These are phyloP conservation scores for Laguncularia racemosa DNA, from an alignment of 345 rosid species.

Conservation along the genomic window DNA sequence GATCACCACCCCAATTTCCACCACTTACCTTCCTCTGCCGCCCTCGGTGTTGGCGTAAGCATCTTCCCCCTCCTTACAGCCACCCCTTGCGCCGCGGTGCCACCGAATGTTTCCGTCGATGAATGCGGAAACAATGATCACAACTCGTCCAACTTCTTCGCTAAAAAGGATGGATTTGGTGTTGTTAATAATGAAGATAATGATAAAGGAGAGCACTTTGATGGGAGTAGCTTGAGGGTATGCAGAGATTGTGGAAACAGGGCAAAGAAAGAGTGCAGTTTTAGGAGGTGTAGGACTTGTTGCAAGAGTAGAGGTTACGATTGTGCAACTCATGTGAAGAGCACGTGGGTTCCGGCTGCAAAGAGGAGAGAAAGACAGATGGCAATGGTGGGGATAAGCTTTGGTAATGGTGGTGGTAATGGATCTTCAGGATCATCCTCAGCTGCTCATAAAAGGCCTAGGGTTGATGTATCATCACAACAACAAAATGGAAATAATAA, in stretches of 20 bases:
- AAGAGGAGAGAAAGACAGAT: constrained; percentile 30
- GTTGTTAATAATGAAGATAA: constrained; percentile 12
- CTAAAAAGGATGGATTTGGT: constrained; percentile 15
- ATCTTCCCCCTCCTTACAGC: constrained; percentile 23
- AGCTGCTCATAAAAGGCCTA: constrained; percentile 41
- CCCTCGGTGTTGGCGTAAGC: constrained; percentile 24
- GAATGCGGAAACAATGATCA: neutral
- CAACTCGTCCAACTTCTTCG: constrained; percentile 1
- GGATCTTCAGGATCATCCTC: constrained; percentile 46
- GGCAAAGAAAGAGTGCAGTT: constrained; percentile 72
- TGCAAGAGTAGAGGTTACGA: constrained; percentile 66
- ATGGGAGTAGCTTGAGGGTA: constrained; percentile 22
- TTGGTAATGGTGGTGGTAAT: constrained; percentile 11
- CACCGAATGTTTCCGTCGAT: neutral
- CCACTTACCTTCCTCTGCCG: constrained; percentile 10
- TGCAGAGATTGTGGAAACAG: constrained; percentile 79
- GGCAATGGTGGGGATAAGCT: constrained; percentile 10
- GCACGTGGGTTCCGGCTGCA: constrained; percentile 81
- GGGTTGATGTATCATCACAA: constrained; percentile 21
- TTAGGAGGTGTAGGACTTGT: constrained; percentile 70
- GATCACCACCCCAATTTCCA: constrained; percentile 9
- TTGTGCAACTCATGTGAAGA: constrained; percentile 72
- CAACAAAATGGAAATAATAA: constrained; percentile 7
- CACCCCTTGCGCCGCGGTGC: constrained; percentile 13
- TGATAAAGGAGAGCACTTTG: constrained; percentile 1